Base-by-base conservation (phyloP, 1,284 basidiomycete species). In the Sparassis latifolia region DNA sequence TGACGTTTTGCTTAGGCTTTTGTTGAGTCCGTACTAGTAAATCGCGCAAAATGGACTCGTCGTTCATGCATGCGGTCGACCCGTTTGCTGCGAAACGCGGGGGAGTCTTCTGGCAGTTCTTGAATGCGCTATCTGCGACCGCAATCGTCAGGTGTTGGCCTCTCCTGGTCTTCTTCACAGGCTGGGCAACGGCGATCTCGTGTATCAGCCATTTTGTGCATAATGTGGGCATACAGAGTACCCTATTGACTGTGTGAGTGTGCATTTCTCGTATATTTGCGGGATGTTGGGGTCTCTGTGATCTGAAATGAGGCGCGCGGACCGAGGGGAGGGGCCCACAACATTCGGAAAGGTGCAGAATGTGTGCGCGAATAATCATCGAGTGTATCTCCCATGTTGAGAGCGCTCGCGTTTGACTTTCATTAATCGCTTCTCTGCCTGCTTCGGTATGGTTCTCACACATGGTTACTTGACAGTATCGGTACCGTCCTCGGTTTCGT, bases 71-170 rank as follows among this genome's bases (percentile, higher is more conserved):
- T 20, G 10, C 5, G 9, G 12, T 47, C 37, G 33, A 44, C 33
- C 2, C 7, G 32, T 31, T 28, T n/a, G 20, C 37, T n/a, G 5
- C 33, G 5, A 4, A 33, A 7, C 10, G 10, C 4, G 33, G 12
- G 5, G 4, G 32, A n/a, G 12, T n/a, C 12, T 5, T 38, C 33
- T 10, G 4, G 33, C 9, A 33, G 32, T 28, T 42, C 6, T 7
- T 75, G 42, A 67, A 77, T 58, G 77, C 78, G 1, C 32, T 82
- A 10, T 67, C 84, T 4, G 80, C 82, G 2, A 85, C 82, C 0
- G 78, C 82, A 0, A 59, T 85, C 44, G 81, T 84, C 61, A 69
- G 82, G 51, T 85, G 82, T 65, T 85, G 82, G 82, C 80, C 84
- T 55, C 73, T 83, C 46, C 70, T 86, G 10, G 42, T 84, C 2